Base-by-base conservation (phyloP, 805 yeast genomes). In the Candida loeiensis region DNA sequence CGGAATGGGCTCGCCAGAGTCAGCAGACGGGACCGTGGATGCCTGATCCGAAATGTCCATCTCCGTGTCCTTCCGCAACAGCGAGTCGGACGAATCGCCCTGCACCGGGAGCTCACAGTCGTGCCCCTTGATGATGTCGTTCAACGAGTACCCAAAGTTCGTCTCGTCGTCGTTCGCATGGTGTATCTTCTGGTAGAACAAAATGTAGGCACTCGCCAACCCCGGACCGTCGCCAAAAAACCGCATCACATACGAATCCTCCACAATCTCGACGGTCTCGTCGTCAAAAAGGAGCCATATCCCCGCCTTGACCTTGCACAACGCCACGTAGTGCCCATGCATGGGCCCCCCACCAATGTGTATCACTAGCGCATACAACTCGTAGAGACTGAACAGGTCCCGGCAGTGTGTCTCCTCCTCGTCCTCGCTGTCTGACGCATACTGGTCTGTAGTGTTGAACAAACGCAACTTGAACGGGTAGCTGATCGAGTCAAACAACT, bases 321-420 rank as follows among this genome's bases (percentile, higher is more conserved):
- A 66, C 0, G 95, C 76, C 7, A 93, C 91, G 59, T 93, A 93
- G 58, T 93, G 99, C 0, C 99, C 99, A 63, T 90, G 96, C 66
- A 88, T 89, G 1, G 98, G 97, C 0, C 98, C 97, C 3, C 96
- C 95, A 4, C 99, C 99, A 49, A 93, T 80, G 56, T 93, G 99
- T 8, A 93, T 89, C 9, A 93, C 93, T 31, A 91, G 81, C 0
- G 91, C 87, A 46, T 80, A 83, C 37, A 93, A 64, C 52, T 90
- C 96, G 54, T 89, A 93, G 14, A 81, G 69, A 8, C 58, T 51
- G 39, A 59, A 59, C 21, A 59, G 62, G 50, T 76, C 77, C 51
- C 75, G n/a, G 11, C 18, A 13, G 6, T 27, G 31, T 9, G 15
- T 14, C 11, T 25, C 47, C 3, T 37, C 40, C 8, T 31, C 40